A percentile compares a stretch with the other conserved stretches of the same genome.
Evolutionary conservation across 169 alveolate genomes (phyloP).

Genomic region (Babesia caballi): DNA sequence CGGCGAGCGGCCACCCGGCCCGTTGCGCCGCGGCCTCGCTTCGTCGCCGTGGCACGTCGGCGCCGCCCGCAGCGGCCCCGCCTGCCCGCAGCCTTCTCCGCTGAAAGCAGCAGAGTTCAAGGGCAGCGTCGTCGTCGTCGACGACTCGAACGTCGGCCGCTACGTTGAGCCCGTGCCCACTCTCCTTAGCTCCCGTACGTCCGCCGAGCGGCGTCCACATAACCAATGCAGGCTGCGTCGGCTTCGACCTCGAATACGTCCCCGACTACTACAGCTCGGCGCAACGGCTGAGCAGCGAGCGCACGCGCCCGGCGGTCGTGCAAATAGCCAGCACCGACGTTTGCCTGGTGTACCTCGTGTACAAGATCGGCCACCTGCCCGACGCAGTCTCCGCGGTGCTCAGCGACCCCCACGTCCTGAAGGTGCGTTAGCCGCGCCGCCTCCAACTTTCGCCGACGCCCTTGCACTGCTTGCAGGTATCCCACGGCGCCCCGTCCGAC

Average conservation of each 20-base stretch:
- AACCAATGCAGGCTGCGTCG: slow-evolving; percentile 6
- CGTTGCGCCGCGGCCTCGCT: not conserved
- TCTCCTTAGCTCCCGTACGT: slow-evolving; percentile 27
- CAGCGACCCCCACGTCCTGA: slow-evolving; percentile 16
- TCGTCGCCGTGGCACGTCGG: not conserved
- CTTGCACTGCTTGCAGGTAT: slow-evolving; percentile 17
- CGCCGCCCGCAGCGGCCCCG: not conserved
- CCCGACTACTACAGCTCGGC: slow-evolving; percentile 56
- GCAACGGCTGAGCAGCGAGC: not conserved
- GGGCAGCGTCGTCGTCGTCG: slow-evolving; percentile 41
- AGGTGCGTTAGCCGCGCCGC: slow-evolving; percentile 10
- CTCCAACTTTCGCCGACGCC: not conserved
- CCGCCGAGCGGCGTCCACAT: not conserved
- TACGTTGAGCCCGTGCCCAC: not conserved
- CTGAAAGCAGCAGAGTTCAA: slow-evolving; percentile 34
- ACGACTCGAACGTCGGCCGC: slow-evolving; percentile 14
- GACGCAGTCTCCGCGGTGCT: slow-evolving; percentile 18
- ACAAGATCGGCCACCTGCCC: slow-evolving; percentile 64
- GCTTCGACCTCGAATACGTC: slow-evolving; percentile 57
- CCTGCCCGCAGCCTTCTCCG: not conserved
- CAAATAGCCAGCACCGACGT: slow-evolving; percentile 50
- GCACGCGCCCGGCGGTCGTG: slow-evolving; percentile 47
- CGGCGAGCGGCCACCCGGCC: not conserved
- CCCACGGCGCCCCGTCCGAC: slow-evolving; percentile 70
- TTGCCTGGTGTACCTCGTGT: slow-evolving; percentile 56